Evolutionary conservation across 2,329 filamentous ascomycete genomes (phyloP), one percentile per base, ranked within the genome.

Genomic region (Claviceps lovelessii): DNA sequence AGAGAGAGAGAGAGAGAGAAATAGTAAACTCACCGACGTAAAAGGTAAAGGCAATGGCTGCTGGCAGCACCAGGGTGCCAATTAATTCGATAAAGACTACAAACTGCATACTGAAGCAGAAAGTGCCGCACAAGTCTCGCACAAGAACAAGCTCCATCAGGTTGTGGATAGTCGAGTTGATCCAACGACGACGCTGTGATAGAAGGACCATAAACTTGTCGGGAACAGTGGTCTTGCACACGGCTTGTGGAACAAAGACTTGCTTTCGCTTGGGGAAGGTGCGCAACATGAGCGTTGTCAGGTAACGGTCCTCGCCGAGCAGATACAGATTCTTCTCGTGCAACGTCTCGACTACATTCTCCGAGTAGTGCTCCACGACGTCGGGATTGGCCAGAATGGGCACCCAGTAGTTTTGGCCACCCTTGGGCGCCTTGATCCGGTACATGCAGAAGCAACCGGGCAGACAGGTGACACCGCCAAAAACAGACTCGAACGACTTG

Each of bases 401-500:
- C 29, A 98, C 93, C 93, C 93, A 98, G 74, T 97, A 98, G 75
- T 98, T 97, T 69, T 97, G 90, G 31, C 87, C 91, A 60, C 93
- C 93, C 74, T 98, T 98, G 57, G 93, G 94, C 35, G 93, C 88
- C 73, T 98, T 98, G 80, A 98, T 97, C 65, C 93, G 88, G 76
- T 98, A 98, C 94, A 98, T 98, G 78, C 90, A 96, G 83, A 98
- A 98, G 77, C 93, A 98, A 60, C 93, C 93, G 17, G 93, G 93
- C 62, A 98, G 77, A 78, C 93, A 98, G 60, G 93, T 98, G 58
- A 98, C 93, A 86, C 93, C 93, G 72, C 93, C 93, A 71, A 98
- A 98, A 61, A 96, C 87, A 1, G 90, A 96, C 71, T 98, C 93
- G 72, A 98, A 98, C 4, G 91, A 90, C 73, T 98, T 98, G 65